A percentile compares a stretch with the other conserved stretches of the same genome.
These are phyloP conservation scores for Agarophyton chilense DNA, from an alignment of 23 red algal genomes.

Conservation along the genomic window DNA sequence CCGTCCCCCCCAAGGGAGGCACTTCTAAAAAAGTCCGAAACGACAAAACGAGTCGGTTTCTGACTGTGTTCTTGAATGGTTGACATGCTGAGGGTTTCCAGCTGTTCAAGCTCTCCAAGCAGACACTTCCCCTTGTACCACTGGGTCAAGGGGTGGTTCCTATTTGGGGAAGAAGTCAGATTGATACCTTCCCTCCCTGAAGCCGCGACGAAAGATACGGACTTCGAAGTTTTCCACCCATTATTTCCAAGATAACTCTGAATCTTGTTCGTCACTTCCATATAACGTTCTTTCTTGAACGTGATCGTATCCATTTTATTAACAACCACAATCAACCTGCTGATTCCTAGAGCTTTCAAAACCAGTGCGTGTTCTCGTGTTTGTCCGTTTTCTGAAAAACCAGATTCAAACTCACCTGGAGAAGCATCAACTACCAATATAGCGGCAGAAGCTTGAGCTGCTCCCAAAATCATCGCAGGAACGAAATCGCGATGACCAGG, in stretches of 20 bases:
- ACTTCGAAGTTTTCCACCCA: conserved; percentile 82
- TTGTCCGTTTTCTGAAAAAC: conserved; percentile 91
- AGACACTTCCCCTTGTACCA: conserved; percentile 94
- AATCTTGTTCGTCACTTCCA: conserved; percentile 81
- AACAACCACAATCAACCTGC: conserved; percentile 79
- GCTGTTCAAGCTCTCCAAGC: conserved; percentile 75
- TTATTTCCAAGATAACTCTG: conserved; percentile 79
- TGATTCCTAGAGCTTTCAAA: conserved; percentile 74
- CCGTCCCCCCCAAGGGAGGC: conserved; percentile 42
- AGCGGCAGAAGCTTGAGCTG: conserved; percentile 85
- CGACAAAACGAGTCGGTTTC: conserved; percentile 54
- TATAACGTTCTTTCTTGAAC: conserved; percentile 77
- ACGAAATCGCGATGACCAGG: conserved; percentile 98
- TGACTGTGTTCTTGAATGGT: conserved; percentile 28
- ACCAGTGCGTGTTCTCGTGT: conserved; percentile 94
- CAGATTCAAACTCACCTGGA: conserved; percentile 96
- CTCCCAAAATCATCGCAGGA: conserved; percentile 94
- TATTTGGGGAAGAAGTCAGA: conserved; percentile 56
- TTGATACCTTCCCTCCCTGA: conserved; percentile 89
- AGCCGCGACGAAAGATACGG: conserved; percentile 77
- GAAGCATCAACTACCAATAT: conserved; percentile 90
- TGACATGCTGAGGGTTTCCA: conserved; percentile 15
- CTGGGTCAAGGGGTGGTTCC: conserved; percentile 63
- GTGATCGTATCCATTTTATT: conserved; percentile 99
- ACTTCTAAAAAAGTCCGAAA: conserved; percentile 70